These are phyloP conservation scores for Nemania bipapillata DNA, from an alignment of 2,329 filamentous ascomycete species.

Conservation along the genomic window DNA sequence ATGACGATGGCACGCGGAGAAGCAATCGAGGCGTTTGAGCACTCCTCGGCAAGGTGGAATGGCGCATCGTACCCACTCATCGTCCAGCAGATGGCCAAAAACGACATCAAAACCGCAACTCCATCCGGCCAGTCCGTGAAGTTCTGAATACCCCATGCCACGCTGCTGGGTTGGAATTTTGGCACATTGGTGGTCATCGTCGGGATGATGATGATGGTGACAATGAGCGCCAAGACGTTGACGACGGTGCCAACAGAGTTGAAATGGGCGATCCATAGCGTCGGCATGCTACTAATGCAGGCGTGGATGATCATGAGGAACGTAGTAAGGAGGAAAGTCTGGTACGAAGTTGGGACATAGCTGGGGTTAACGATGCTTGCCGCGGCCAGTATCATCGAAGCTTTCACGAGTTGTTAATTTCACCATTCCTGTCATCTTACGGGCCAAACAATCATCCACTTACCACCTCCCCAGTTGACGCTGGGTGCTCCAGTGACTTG, in stretches of 20 bases:
- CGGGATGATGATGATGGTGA: conserved; percentile 76
- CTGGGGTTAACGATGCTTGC: conserved; percentile 73
- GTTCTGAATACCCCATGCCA: conserved; percentile 74
- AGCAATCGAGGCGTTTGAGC: conserved; percentile 76
- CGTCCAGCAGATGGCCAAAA: conserved; percentile 56
- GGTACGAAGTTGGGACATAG: conserved; percentile 73
- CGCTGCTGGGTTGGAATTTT: conserved; percentile 56
- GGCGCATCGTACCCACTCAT: conserved; percentile 51
- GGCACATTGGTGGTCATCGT: conserved; percentile 64
- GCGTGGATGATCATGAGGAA: conserved; percentile 75
- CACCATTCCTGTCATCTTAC: background rate
- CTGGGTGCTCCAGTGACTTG: conserved; percentile 51
- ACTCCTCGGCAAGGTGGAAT: conserved; percentile 80
- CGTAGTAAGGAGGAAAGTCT: conserved; percentile 74
- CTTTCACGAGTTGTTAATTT: conserved; percentile 37
- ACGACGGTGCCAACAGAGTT: conserved; percentile 76
- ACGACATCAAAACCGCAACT: conserved; percentile 75
- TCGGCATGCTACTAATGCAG: conserved; percentile 75
- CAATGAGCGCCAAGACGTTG: conserved; percentile 74
- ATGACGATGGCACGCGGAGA: conserved; percentile 77
- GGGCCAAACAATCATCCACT: conserved; percentile 24
- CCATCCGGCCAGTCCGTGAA: conserved; percentile 75
- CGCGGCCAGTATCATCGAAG: conserved; percentile 77
- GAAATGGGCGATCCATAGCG: conserved; percentile 74
- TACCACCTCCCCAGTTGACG: conserved; percentile 51